Conservation (phyloP, 2,329 filamentous ascomycete species). For the Botrytis paeoniae region DNA sequence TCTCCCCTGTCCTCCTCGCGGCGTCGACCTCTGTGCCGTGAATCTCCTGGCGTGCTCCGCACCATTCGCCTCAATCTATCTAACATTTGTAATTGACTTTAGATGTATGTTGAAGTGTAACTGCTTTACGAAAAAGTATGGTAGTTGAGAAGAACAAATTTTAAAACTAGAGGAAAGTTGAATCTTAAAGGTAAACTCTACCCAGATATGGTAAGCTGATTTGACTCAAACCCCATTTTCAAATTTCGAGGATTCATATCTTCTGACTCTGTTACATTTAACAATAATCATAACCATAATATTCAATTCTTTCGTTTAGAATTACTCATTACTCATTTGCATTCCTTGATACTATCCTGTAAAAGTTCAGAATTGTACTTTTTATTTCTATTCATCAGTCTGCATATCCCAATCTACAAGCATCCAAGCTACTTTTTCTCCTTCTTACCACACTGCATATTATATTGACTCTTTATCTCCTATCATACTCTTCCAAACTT, state of each 20-base stretch:
- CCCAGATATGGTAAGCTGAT: neutral
- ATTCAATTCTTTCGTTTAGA: neutral
- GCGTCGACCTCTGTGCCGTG: too few species aligned
- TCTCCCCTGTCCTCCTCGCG: neutral
- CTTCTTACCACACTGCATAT: neutral
- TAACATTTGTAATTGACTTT: neutral
- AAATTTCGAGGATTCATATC: neutral
- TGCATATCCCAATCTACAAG: neutral
- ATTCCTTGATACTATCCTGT: neutral
- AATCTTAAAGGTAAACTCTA: neutral
- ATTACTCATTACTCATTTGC: neutral
- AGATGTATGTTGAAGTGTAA: neutral
- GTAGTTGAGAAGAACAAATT: neutral
- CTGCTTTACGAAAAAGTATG: neutral
- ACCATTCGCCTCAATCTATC: neutral
- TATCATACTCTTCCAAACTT: neutral
- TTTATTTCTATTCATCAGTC: neutral
- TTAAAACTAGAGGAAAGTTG: neutral
- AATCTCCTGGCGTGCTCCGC: too few species aligned
- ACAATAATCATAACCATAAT: neutral
- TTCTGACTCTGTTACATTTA: neutral
- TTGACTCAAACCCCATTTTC: neutral
- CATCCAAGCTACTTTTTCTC: neutral
- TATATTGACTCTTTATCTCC: fast-evolving
- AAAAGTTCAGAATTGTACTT: neutral